phyloP scores from a whole-genome alignment of 2,329 filamentous ascomycete genomes.

The Calonectria pteridis region DNA sequence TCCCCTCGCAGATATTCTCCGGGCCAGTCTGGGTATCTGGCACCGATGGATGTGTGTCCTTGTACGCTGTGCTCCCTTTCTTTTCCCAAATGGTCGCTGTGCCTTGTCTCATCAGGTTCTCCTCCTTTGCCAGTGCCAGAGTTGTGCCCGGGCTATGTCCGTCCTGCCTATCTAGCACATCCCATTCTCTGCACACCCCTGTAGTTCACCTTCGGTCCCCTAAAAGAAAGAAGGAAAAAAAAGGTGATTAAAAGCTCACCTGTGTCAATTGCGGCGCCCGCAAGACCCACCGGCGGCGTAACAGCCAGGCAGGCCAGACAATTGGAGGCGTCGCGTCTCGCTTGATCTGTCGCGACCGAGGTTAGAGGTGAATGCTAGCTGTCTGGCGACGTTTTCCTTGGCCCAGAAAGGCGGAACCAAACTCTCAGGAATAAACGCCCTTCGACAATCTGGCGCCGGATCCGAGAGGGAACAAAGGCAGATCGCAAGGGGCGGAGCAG shows the following conservation, averaged over 20 bases:
- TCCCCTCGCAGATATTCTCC: conserved; percentile 21
- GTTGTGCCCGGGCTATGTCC: neutral
- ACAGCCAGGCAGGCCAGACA: conserved; percentile 3
- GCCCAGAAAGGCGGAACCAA: neutral
- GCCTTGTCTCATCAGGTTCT: neutral
- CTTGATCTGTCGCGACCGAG: neutral
- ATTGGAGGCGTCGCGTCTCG: neutral
- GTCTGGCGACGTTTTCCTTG: neutral
- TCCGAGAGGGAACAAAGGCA: conserved; percentile 1
- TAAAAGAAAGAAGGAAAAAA: neutral
- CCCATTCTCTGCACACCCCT: neutral
- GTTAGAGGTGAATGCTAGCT: neutral
- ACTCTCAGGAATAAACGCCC: neutral
- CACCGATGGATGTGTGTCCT: conserved; percentile 5
- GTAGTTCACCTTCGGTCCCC: neutral
- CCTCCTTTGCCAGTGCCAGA: neutral
- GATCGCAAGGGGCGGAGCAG: conserved; percentile 10
- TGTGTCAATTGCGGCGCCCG: neutral
- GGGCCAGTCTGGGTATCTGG: conserved; percentile 10
- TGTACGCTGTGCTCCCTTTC: conserved; percentile 6
- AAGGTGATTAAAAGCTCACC: neutral
- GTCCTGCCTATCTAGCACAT: neutral
- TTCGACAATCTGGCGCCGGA: neutral
- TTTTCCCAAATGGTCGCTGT: neutral
- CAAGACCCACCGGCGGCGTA: neutral